These are phyloP conservation scores for Sanghuangporus sanghuang DNA, from an alignment of 1,284 basidiomycete genomes.

Conservation along the genomic window DNA sequence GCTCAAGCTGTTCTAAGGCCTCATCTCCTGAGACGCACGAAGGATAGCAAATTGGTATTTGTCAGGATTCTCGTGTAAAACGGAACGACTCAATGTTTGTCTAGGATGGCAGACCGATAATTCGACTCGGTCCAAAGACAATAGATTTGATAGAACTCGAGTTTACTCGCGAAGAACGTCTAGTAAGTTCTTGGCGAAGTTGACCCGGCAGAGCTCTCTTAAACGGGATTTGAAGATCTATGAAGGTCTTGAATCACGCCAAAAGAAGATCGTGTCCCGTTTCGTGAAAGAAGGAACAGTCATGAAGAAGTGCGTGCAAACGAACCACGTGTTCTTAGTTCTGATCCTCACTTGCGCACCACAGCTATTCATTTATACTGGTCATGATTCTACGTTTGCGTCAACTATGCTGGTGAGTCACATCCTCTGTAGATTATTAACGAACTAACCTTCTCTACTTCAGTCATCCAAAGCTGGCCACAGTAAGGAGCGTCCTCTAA, in stretches of 20 bases:
- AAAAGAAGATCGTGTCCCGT: constrained; percentile 49
- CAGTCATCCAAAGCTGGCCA: constrained; percentile 56
- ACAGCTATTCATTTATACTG: constrained; percentile 25
- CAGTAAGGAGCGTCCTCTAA: constrained; percentile 33
- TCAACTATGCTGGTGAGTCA: constrained; percentile 45
- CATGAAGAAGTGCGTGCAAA: constrained; percentile 48
- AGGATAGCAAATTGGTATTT: constrained; percentile 43
- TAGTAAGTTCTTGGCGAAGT: constrained; percentile 36
- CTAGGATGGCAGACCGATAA: constrained; percentile 52
- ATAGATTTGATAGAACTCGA: constrained; percentile 51
- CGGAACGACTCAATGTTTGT: constrained; percentile 5
- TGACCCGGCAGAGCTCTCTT: background rate
- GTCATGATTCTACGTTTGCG: constrained; percentile 64
- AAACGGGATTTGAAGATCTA: constrained; percentile 42
- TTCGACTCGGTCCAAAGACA: constrained; percentile 54
- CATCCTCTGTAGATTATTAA: background rate
- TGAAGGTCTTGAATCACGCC: constrained; percentile 48
- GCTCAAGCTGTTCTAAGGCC: constrained; percentile 59
- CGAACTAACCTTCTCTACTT: background rate
- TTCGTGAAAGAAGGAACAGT: constrained; percentile 54
- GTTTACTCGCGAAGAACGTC: constrained; percentile 58
- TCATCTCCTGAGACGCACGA: constrained; percentile 56
- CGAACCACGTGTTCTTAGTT: background rate
- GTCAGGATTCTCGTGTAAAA: background rate
- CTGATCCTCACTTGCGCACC: background rate